Base-by-base conservation (phyloP, 345 rosid species). In the Euclidium syriacum region DNA sequence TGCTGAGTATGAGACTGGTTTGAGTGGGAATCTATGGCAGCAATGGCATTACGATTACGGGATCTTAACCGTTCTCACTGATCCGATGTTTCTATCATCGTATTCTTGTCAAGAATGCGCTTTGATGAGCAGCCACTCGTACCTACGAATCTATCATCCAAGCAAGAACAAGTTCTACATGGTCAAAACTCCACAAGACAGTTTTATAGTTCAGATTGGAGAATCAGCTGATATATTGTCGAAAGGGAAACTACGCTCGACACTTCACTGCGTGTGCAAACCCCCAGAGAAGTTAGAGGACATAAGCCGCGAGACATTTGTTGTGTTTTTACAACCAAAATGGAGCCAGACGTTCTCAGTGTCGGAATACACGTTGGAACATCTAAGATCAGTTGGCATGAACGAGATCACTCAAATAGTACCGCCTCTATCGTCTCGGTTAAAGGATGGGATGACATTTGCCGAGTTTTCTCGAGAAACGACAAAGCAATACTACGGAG, bases 21-120 rank as follows among this genome's bases (percentile, higher is more conserved):
- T 73, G 68, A 77, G 46, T 58, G 79, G 70, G 51, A 62, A 64
- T 51, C 72, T 87, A 4, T 90, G 99, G 97, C 97, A 94, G 79
- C 90, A 84, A 52, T 90, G 99, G 97, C 99, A 90, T 76, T 90
- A 81, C 73, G 99, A 90, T 72, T 90, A 85, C 56, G 91, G 96
- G 27, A 73, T 90, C 71, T 85, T 90, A 72, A 94, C 97, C n/a
- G 63, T 90, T 69, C 75, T 94, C 71, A 90, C 96, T 3, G 78
- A 87, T 79, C 95, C 96, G 17, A 76, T 87, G 83, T 90, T 90
- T 83, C 72, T 82, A 32, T 54, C 39, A 4, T 35, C 85, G 0
- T 65, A 58, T 23, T 34, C 16, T 40, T 71, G 20, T 33, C 44
- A 54, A 44, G 86, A 81, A 58, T 80, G 77, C 47, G 54, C 68